Evolutionary conservation across 768 basidiomycete genomes (phyloP), one percentile per base, ranked within the genome.

Genomic region (Lentinula sp.): DNA sequence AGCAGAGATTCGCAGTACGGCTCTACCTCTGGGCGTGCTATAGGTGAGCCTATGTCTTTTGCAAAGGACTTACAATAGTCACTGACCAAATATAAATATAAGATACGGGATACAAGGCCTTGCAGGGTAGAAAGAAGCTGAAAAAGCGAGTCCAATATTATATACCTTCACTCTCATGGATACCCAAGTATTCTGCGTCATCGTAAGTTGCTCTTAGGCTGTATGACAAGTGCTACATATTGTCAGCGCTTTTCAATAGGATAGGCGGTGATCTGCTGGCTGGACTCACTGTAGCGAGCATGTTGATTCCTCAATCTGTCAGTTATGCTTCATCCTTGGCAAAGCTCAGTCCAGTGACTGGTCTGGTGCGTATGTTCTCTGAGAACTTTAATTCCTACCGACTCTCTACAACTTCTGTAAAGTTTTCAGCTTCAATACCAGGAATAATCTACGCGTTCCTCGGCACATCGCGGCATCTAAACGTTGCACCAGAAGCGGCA

Each of bases 261-360:
- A 68, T 78, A 42, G 72, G 72, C 40, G 79, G 73, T 31, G 93
- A 95, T 71, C 66, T 92, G n/a, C 76, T 93, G 0, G 92, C 91
- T 31, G 95, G 95, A 16, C 68, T 94, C 32, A 94, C 94, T 0
- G 86, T 97, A 8, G 89, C 90, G 18, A 87, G 85, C 55, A 89
- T 92, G 81, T 78, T 92, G 48, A 89, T 92, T 68, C 90, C 91
- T 5, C 88, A 92, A 71, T 91, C 92, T 1, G 90, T 97, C 70
- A 93, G 91, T 70, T 97, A 98, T 68, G 95, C 93, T 7, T 86
- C 90, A 3, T 89, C 93, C 0, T 76, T 98, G 10, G 93, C 95
- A 16, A 86, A 91, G 65, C 75, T 97, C 43, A 89, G 84, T 63
- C 94, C 95, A 11, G 82, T 92, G 2, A 83, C 92, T 48, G 95